A percentile compares a stretch with the other conserved stretches of the same genome.
Conservation (phyloP, 164 flowering plant genomes). For the Vitis amurensis region DNA sequence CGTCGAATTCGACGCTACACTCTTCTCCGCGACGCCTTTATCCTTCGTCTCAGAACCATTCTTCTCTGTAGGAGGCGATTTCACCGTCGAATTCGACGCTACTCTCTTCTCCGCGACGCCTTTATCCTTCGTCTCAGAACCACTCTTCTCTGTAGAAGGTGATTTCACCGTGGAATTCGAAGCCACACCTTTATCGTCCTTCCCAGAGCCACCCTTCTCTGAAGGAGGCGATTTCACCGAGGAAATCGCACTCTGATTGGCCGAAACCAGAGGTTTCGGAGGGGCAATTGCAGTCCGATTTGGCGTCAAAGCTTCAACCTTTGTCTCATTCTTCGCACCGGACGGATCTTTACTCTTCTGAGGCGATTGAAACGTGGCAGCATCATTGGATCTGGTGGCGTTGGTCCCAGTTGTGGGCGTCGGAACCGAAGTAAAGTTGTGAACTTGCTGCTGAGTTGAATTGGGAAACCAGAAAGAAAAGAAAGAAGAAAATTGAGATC, state of each 20-base stretch:
- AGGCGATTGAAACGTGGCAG: conserved; percentile 6
- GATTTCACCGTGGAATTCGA: too few species aligned
- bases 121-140: too few species aligned
- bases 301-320: conserved; percentile 3
- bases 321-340: conserved; percentile 13
- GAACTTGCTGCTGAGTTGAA: conserved; percentile 14
- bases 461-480: conserved; percentile 59
- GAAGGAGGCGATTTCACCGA: not conserved
- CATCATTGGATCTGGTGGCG: conserved; percentile 27
- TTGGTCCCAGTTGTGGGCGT: not conserved
- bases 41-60: not conserved
- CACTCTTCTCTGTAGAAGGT: too few species aligned
- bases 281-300: conserved; percentile 5
- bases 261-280: not conserved
- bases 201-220: too few species aligned
- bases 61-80: not conserved
- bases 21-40: conserved; percentile 17
- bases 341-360: not conserved
- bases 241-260: not conserved
- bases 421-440: conserved; percentile 1
- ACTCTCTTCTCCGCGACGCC: too few species aligned
- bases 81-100: not conserved
- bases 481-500: conserved; percentile 55
- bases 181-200: too few species aligned
- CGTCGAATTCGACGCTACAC: conserved; percentile 12